Conservation (phyloP, 2,329 filamentous ascomycete species). For the Acephala macrosclerotiorum region DNA sequence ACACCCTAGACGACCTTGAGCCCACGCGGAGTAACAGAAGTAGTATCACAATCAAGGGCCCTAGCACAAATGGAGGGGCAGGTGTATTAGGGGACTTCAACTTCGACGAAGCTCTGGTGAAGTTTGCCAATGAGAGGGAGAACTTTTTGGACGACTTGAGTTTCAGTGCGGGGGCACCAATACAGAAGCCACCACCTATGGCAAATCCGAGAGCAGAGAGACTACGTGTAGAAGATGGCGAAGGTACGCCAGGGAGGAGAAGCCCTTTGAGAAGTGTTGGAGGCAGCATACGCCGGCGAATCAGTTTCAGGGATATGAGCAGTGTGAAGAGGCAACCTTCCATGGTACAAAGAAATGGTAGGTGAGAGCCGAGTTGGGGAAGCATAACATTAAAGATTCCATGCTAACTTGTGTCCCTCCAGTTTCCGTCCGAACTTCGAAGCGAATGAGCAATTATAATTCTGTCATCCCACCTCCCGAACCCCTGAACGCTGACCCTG, state of each 20-base stretch:
- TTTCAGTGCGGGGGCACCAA: constrained; percentile 79
- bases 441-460: constrained; percentile 94
- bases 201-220: constrained; percentile 83
- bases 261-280: constrained; percentile 57
- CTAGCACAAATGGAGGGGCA: constrained; percentile 38
- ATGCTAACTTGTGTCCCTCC: constrained; percentile 36
- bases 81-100: constrained; percentile 72
- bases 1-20: constrained; percentile 64
- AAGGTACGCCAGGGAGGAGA: constrained; percentile 52
- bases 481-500: constrained; percentile 84
- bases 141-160: constrained; percentile 91
- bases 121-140: constrained; percentile 95
- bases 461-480: constrained; percentile 95
- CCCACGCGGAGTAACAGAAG: constrained; percentile 63
- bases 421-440: constrained; percentile 81
- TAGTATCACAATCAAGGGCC: constrained; percentile 68
- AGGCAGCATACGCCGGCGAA: constrained; percentile 88
- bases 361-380: constrained; percentile 47
- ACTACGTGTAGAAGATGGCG: constrained; percentile 77
- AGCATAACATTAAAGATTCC: not conserved
- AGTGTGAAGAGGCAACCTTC: constrained; percentile 89
- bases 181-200: constrained; percentile 73
- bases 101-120: constrained; percentile 90
- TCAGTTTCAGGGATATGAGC: constrained; percentile 95
- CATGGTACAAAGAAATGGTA: constrained; percentile 72